Base-by-base conservation (phyloP, 164 flowering plant genomes). In the Annona squamosa region DNA sequence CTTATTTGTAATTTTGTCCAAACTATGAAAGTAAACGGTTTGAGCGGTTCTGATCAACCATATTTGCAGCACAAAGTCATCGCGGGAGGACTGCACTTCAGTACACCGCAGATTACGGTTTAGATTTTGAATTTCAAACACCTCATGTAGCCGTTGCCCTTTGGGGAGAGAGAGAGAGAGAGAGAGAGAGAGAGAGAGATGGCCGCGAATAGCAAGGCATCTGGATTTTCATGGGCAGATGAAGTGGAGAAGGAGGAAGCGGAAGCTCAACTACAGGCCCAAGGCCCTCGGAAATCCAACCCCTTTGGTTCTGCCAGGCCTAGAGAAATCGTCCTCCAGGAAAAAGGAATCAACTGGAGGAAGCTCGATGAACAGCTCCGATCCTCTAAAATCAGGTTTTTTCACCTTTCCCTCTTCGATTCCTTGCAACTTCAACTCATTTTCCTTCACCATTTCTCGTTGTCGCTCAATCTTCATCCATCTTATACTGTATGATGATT, bases 261-360 rank as follows among this genome's bases (percentile, higher is more conserved):
- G 19, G 76, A 72, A 69, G 73, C 69, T 70, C 74, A 19, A 74
- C 16, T 69, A 6, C 69, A 74, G 57, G 4, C 4, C 19, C 67
- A 13, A 37, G 70, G 71, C n/a, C 68, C 46, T 68, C 67, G 57
- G 73, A 80, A 71, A 52, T 57, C 73, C 46, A 81, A 80, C 72
- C 85, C 83, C 0, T 83, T 83, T 69, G 83, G 82, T 5, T 83
- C 77, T 19, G 83, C 83, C 48, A 81, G 82, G 64, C 83, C 85
- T 3, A 77, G 82, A 73, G 83, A 83, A 77, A 71, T 80, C 9
- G 77, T 82, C 73, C 81, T 82, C 2, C 71, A 80, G 18, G 82
- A 80, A 48, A 82, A 70, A 78, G 85, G 77, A 9, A 65, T 83
- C 4, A 80, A 83, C 52, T 77, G 79, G 83, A 67, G 80, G 74